Evolutionary conservation across 345 rosid species (phyloP).

Genomic region (Pistacia integerrima): DNA sequence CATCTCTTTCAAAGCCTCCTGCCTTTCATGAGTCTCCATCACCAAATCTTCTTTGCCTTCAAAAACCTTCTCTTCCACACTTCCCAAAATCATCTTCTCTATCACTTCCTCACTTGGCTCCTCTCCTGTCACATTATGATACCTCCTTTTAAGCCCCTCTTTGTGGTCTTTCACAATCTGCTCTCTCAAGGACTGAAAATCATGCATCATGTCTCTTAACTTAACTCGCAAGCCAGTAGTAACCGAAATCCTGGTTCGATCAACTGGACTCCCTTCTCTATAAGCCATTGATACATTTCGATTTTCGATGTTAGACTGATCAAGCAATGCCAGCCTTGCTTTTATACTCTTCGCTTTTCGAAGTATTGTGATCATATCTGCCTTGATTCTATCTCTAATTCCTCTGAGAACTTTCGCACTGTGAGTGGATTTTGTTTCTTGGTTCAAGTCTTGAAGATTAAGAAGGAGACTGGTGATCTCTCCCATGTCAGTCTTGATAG

Average conservation of each 20-base stretch:
- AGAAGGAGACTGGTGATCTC: conserved; percentile 30
- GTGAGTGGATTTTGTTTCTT: conserved; percentile 27
- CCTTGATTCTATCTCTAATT: conserved; percentile 30
- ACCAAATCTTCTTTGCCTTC: conserved; percentile 32
- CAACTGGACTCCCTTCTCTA: conserved; percentile 32
- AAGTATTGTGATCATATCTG: conserved; percentile 29
- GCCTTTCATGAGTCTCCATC: conserved; percentile 32
- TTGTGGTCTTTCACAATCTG: conserved; percentile 26
- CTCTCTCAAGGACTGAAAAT: conserved; percentile 30
- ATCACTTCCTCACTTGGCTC: conserved; percentile 26
- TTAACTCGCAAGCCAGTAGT: conserved; percentile 29
- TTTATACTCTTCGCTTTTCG: conserved; percentile 31
- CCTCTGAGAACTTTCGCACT: conserved; percentile 26
- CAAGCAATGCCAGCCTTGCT: conserved; percentile 30
- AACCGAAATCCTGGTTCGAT: conserved; percentile 29
- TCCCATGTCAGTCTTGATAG: conserved; percentile 27
- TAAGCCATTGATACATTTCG: conserved; percentile 19
- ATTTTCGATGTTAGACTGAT: conserved; percentile 23
- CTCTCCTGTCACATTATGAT: conserved; percentile 24
- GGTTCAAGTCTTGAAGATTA: conserved; percentile 25
- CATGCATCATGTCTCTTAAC: conserved; percentile 31
- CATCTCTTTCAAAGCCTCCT: conserved; percentile 33
- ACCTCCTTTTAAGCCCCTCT: conserved; percentile 28
- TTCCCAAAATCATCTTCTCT: conserved; percentile 28
- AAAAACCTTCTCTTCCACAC: conserved; percentile 20